Conservation (phyloP, 176 grass and related monocot genomes). For the Bonia amplexicaulis region DNA sequence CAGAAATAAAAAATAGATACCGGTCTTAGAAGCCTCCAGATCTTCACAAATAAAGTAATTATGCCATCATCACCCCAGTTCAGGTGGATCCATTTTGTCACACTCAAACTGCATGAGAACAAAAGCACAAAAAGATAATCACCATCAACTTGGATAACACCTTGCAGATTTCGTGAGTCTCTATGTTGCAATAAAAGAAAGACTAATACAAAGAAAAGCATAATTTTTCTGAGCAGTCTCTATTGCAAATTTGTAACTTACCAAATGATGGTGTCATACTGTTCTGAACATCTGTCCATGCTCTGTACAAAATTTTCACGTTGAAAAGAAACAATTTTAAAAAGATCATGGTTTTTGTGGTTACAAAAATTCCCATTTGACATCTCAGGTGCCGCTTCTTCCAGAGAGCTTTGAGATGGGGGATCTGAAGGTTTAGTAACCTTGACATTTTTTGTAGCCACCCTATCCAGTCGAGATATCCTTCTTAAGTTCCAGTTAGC, state of each 20-base stretch:
- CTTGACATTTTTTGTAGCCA: slow-evolving; percentile 12
- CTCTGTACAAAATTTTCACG: slow-evolving; percentile 78
- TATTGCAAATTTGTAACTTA: slow-evolving; percentile 42
- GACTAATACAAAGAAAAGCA: neutral
- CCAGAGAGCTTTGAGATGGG: slow-evolving; percentile 5
- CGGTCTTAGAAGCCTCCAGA: slow-evolving; percentile 82
- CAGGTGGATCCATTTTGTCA: slow-evolving; percentile 97
- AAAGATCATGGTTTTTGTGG: slow-evolving; percentile 33
- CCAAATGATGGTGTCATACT: slow-evolving; percentile 89
- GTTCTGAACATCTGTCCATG: slow-evolving; percentile 49
- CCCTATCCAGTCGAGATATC: slow-evolving; percentile 32
- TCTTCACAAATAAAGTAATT: slow-evolving; percentile 80
- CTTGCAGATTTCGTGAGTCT: neutral
- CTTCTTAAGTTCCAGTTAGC: slow-evolving; percentile 78
- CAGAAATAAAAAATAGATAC: slow-evolving; percentile 41
- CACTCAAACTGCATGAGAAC: slow-evolving; percentile 82
- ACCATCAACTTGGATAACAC: neutral
- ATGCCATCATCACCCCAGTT: slow-evolving; percentile 98
- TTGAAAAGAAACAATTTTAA: slow-evolving; percentile 52
- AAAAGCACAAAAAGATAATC: slow-evolving; percentile 10
- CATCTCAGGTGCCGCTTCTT: slow-evolving; percentile 15
- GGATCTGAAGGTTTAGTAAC: slow-evolving; percentile 15
- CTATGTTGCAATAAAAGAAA: neutral
- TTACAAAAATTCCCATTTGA: slow-evolving; percentile 31
- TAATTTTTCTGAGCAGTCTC: neutral